These are phyloP conservation scores for Solanum hybrid DNA, from an alignment of 305 asterid genomes.

Conservation along the genomic window DNA sequence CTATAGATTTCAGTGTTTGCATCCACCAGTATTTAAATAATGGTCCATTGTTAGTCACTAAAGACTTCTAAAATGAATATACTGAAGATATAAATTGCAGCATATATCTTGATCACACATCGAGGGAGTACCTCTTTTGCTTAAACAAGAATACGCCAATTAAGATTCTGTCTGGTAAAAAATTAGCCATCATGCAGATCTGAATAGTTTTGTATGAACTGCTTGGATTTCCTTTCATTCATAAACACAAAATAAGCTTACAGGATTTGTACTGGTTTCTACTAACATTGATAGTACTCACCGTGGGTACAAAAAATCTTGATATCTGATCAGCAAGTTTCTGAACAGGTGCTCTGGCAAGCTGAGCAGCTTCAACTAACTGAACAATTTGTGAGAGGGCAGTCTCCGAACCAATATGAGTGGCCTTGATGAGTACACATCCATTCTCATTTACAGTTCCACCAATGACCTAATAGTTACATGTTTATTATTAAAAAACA, in stretches of 20 bases:
- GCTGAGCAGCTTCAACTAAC: constrained; percentile 98
- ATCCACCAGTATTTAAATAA: background rate
- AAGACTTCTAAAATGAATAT: background rate
- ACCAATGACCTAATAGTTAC: constrained; percentile 61
- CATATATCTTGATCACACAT: background rate
- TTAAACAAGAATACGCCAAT: background rate
- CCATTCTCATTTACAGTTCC: constrained; percentile 96
- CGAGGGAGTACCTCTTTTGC: background rate
- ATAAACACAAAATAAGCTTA: background rate
- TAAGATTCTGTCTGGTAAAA: background rate
- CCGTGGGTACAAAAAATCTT: constrained; percentile 81
- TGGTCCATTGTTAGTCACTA: background rate
- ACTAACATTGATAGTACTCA: constrained; percentile 26
- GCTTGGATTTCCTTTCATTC: background rate
- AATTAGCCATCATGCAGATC: background rate
- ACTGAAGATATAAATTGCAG: background rate
- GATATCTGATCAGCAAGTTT: constrained; percentile 97
- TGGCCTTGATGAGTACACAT: constrained; percentile 68
- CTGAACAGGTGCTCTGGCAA: constrained; percentile 97
- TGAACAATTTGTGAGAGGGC: constrained; percentile 93
- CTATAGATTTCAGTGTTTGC: background rate
- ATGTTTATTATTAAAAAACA: background rate
- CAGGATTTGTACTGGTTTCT: background rate
- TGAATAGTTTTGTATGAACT: background rate
- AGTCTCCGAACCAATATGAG: constrained; percentile 96